Conservation (phyloP, 768 basidiomycete genomes). For the Gloeopeniophorella convolvens region DNA sequence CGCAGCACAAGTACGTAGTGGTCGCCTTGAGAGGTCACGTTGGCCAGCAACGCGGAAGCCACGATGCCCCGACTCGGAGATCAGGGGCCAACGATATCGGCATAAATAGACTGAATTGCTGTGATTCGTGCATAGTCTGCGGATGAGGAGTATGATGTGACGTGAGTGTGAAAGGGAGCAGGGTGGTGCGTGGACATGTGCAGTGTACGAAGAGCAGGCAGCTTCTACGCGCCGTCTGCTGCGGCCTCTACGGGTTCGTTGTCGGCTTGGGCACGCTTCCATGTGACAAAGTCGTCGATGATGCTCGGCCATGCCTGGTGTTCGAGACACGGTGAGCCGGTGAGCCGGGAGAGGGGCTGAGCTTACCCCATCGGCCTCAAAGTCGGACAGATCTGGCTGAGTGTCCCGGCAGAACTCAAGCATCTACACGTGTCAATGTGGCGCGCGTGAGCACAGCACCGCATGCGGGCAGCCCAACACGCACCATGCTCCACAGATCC, state of each 20-base stretch:
- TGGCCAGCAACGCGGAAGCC: no score
- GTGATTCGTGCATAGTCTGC: neutral
- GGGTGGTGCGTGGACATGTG: neutral
- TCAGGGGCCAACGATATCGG: neutral
- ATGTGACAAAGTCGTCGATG: conserved; percentile 69
- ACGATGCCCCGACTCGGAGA: no score
- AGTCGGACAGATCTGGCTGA: conserved; percentile 52
- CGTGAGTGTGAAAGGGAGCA: neutral
- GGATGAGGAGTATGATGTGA: neutral
- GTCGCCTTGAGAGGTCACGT: no score
- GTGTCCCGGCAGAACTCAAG: conserved; percentile 69
- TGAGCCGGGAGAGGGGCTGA: conserved; percentile 23
- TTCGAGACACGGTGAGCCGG: neutral
- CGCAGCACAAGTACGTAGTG: no score
- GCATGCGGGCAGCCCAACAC: conserved; percentile 19
- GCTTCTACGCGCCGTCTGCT: neutral
- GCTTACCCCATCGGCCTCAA: conserved; percentile 68
- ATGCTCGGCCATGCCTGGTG: conserved; percentile 76
- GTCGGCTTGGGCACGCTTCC: conserved; percentile 42
- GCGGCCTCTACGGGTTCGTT: neutral
- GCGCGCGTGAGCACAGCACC: neutral
- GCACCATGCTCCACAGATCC: conserved; percentile 82
- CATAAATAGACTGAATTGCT: neutral
- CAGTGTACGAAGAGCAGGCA: neutral
- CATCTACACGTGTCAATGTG: conserved; percentile 39